phyloP scores from a whole-genome alignment of 2,329 filamentous ascomycete genomes.

The Cordyceps pruinosa region DNA sequence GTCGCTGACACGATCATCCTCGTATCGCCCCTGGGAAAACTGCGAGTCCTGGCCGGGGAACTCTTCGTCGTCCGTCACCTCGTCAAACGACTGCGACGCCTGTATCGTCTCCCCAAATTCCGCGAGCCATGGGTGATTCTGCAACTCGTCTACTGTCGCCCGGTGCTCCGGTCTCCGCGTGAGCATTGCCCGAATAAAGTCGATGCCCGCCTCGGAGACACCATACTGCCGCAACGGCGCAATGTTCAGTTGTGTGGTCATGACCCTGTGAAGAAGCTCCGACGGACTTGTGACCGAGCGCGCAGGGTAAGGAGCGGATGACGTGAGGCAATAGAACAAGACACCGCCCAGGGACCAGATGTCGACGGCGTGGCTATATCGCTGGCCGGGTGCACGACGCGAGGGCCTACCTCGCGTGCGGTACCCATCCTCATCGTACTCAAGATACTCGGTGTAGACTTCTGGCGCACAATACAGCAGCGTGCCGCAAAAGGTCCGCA shows the following conservation, averaged over 20 bases:
- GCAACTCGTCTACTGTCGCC: slow-evolving; percentile 64
- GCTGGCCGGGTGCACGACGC: slow-evolving; percentile 50
- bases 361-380: slow-evolving; percentile 88
- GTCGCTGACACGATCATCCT: slow-evolving; percentile 34
- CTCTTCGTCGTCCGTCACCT: slow-evolving; percentile 53
- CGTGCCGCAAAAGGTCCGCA: slow-evolving; percentile 95
- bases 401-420: slow-evolving; percentile 56
- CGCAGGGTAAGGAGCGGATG: slow-evolving; percentile 73
- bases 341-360: slow-evolving; percentile 96
- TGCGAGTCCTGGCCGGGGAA: slow-evolving; percentile 55
- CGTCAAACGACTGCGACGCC: slow-evolving; percentile 48
- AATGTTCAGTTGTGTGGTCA: slow-evolving; percentile 66
- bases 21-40: slow-evolving; percentile 31
- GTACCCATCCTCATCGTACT: slow-evolving; percentile 64
- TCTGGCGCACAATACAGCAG: slow-evolving; percentile 94
- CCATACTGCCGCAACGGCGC: slow-evolving; percentile 50
- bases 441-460: slow-evolving; percentile 71
- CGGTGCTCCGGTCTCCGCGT: slow-evolving; percentile 71
- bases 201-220: slow-evolving; percentile 61
- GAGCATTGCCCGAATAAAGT: slow-evolving; percentile 74
- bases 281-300: slow-evolving; percentile 68
- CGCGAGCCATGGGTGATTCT: slow-evolving; percentile 67
- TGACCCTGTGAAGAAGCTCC: slow-evolving; percentile 78
- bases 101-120: slow-evolving; percentile 24
- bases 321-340: slow-evolving; percentile 77